phyloP scores from a whole-genome alignment of 1,139 yeast species.

The Taphrina sp. region DNA sequence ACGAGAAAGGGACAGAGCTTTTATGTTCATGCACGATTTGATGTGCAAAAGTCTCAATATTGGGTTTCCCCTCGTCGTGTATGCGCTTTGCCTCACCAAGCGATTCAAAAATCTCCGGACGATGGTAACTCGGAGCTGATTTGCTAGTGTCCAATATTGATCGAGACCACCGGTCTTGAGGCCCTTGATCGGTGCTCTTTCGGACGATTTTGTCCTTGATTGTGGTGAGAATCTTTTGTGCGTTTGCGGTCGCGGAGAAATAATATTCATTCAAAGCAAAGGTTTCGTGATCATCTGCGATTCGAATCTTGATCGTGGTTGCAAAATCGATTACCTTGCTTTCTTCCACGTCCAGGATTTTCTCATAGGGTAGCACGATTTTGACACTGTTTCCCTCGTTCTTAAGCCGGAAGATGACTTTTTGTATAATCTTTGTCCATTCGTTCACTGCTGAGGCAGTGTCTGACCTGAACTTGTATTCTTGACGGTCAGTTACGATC shows the following conservation, averaged over 20 bases:
- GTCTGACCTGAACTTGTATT: constrained; percentile 70
- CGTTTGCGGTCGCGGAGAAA: constrained; percentile 58
- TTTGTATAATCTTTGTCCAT: constrained; percentile 76
- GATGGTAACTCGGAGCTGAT: constrained; percentile 12
- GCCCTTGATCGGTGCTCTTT: neutral
- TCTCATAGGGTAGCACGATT: constrained; percentile 70
- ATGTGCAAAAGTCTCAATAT: constrained; percentile 8
- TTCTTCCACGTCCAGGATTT: constrained; percentile 62
- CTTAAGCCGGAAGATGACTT: constrained; percentile 70
- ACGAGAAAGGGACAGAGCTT: neutral
- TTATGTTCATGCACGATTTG: constrained; percentile 4
- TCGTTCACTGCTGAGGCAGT: constrained; percentile 67
- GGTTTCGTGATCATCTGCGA: constrained; percentile 53
- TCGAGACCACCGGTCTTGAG: too few relatives aligned
- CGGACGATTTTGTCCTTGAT: constrained; percentile 13
- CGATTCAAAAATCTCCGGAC: neutral
- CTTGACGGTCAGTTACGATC: constrained; percentile 55
- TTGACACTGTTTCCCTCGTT: constrained; percentile 72
- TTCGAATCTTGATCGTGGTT: constrained; percentile 51
- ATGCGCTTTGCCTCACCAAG: constrained; percentile 1
- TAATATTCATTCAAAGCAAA: constrained; percentile 64
- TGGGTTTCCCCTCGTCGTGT: neutral
- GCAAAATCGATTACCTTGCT: constrained; percentile 54
- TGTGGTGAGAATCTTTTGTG: constrained; percentile 36
- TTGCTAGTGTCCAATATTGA: constrained; percentile 11